A percentile compares a stretch with the other conserved stretches of the same genome.
These are phyloP conservation scores for Ballota nigra DNA, from an alignment of 257 asterid species.

Conservation along the genomic window DNA sequence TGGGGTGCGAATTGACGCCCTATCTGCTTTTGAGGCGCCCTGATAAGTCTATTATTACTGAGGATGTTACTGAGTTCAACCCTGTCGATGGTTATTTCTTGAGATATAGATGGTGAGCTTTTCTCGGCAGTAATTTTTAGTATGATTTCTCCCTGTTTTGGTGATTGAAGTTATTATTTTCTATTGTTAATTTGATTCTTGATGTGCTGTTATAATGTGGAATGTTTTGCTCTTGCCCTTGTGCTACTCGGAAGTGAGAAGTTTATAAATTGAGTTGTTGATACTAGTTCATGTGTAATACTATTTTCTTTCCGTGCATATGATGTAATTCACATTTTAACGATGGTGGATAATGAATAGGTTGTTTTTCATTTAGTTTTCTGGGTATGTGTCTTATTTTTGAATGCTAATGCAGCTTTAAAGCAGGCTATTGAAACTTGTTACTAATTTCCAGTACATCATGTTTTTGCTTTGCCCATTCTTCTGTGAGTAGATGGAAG, in stretches of 20 bases:
- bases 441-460: neutral
- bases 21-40: conserved; percentile 72
- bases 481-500: conserved; percentile 9
- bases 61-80: conserved; percentile 64
- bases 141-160: neutral
- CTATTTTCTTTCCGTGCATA: neutral
- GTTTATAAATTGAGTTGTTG: neutral
- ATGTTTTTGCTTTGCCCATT: neutral
- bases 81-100: conserved; percentile 70
- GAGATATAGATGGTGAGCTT: conserved; percentile 76
- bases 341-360: neutral
- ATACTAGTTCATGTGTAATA: neutral
- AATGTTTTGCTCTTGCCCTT: conserved; percentile 4
- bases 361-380: neutral
- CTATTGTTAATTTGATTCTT: neutral
- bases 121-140: neutral
- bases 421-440: neutral
- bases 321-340: neutral
- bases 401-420: conserved; percentile 5
- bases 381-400: neutral
- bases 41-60: conserved; percentile 50
- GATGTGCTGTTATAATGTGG: neutral
- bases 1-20: conserved; percentile 94
- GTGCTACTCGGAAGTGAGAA: neutral
- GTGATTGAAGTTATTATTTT: neutral